Percentiles rank a stretch among this genome's conserved stretches.
phyloP scores from a whole-genome alignment of 2,329 filamentous ascomycete species.

The Lizonia empirigonia region DNA sequence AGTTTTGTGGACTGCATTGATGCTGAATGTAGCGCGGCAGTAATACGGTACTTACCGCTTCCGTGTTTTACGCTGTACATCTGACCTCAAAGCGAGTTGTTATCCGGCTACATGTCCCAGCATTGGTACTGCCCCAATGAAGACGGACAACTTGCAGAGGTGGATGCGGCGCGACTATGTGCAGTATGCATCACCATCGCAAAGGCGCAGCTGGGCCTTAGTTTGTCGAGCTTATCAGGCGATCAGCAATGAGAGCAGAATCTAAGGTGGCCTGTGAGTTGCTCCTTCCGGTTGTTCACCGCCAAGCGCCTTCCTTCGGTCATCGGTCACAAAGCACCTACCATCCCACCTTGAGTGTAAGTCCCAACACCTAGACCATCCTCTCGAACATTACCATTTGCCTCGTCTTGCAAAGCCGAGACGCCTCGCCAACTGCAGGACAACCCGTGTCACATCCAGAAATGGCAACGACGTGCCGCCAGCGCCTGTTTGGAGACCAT shows the following conservation, averaged over 20 bases:
- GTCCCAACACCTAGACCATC: slow-evolving; percentile 2
- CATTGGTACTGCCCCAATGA: background rate
- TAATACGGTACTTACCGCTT: slow-evolving; percentile 2
- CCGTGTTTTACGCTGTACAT: slow-evolving; percentile 1
- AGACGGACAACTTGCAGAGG: background rate
- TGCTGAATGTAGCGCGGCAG: slow-evolving; percentile 9
- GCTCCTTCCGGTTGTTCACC: slow-evolving; percentile 3
- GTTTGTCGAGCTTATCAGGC: background rate
- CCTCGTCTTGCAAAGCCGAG: background rate
- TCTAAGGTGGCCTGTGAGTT: slow-evolving; percentile 4
- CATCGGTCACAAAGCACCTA: slow-evolving; percentile 6
- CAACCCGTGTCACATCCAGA: slow-evolving; percentile 2
- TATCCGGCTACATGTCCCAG: slow-evolving; percentile 1
- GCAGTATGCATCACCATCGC: background rate
- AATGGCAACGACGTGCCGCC: slow-evolving; percentile 3
- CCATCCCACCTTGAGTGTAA: background rate
- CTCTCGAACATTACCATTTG: background rate
- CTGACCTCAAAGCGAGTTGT: background rate
- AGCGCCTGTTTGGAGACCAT: background rate
- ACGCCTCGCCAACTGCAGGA: slow-evolving; percentile 12
- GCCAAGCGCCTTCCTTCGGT: slow-evolving; percentile 3
- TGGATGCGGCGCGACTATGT: background rate
- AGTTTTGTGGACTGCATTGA: slow-evolving; percentile 8
- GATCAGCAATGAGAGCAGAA: background rate
- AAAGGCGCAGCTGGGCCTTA: background rate